Base-by-base conservation (phyloP, 768 basidiomycete genomes). In the Tubosaeta sp. region DNA sequence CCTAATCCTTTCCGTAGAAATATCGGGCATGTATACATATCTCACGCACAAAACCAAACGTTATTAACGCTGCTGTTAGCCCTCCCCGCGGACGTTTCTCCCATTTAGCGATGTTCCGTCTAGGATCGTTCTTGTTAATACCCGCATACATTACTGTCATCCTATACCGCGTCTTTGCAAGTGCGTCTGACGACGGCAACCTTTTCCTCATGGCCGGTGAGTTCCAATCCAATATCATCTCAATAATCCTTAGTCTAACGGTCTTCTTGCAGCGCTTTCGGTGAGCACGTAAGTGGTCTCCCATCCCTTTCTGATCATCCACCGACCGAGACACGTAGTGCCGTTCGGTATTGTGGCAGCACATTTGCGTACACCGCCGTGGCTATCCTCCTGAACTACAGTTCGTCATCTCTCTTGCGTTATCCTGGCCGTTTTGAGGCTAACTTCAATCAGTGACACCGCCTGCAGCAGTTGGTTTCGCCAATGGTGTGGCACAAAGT, bases 401-500 rank as follows among this genome's bases (percentile, higher is more conserved):
- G 88, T 89, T 65, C 26, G 78, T 65, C n/a, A 8, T 25, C 5
- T 37, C 32, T 17, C 9, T 26, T 50, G 43, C 26, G 4, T 32
- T 4, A 9, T 7, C 14, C 7, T 7, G 8, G 55, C 37, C 13
- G 10, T 32, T 32, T 47, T 51, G 27, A n/a, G 14, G 46, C 22
- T 41, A 5, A 27, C 39, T 26, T 31, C 14, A 37, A 58, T 51
- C 53, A 93, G 91, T 95, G 88, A 91, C 94, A 0, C 94, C 95
- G 2, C 92, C 94, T 1, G 78, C 79, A 35, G 84, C 91, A 8
- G 83, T 98, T 37, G 91, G 93, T 7, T 83, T 91, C 53, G 91
- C 95, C 10, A 99, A 98, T 64, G 97, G 95, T 16, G 83, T 95
- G 19, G 97, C 94, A 0, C 97, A 99, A 70, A 94, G 91, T 63